phyloP scores from a whole-genome alignment of 2,329 filamentous ascomycete species.

The Madurella mycetomatis region DNA sequence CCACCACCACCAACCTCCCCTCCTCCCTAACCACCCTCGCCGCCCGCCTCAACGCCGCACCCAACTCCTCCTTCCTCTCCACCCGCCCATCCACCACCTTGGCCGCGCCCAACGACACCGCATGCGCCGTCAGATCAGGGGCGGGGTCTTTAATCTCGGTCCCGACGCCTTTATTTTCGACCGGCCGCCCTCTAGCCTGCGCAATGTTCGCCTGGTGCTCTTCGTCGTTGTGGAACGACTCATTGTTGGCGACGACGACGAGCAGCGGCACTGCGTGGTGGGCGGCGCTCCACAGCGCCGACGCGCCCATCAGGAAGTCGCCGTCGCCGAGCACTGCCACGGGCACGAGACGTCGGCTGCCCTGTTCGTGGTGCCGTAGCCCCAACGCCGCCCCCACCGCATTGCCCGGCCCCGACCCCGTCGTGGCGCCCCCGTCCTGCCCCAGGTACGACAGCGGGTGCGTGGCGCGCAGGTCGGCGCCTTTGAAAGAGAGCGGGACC shows the following conservation, averaged over 20 bases:
- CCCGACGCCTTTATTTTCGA: not conserved
- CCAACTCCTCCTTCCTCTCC: not conserved
- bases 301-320: not conserved
- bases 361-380: not conserved
- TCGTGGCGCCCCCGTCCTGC: not conserved
- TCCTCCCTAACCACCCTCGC: not conserved
- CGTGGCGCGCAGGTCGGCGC: not conserved
- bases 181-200: not conserved
- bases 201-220: not conserved
- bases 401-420: not conserved
- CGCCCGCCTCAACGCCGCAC: not conserved
- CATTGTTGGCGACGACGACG: not conserved
- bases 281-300: not conserved
- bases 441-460: conserved; percentile 1
- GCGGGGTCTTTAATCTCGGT: not conserved
- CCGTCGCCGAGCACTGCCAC: not conserved
- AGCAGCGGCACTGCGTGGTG: not conserved
- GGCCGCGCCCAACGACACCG: not conserved
- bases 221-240: not conserved
- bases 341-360: too few species aligned
- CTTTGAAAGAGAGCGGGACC: not conserved
- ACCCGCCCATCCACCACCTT: not conserved
- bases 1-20: not conserved
- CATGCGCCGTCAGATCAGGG: not conserved
- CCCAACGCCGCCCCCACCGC: not conserved